Conservation (phyloP, 2,329 filamentous ascomycete species). For the Dactylellina drechsleri region DNA sequence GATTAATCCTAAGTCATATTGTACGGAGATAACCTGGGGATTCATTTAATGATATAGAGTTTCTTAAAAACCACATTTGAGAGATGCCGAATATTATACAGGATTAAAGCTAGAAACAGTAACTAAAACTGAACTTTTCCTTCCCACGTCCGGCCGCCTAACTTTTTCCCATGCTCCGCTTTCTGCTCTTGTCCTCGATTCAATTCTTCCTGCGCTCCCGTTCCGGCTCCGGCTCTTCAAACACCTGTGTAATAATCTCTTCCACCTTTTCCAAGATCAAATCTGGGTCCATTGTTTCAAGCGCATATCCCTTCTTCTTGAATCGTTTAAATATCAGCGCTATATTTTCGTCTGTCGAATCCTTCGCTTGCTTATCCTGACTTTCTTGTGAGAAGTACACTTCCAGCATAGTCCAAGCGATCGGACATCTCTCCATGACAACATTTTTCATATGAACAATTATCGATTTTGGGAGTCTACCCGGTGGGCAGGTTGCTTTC, state of each 20-base stretch:
- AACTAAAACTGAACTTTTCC: neutral
- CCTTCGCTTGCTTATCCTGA: neutral
- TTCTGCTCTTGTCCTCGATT: neutral
- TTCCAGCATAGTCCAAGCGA: constrained; percentile 19
- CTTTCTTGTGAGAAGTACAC: neutral
- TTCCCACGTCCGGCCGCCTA: neutral
- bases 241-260: neutral
- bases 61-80: no score
- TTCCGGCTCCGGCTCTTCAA: neutral
- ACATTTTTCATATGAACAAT: neutral
- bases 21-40: no score
- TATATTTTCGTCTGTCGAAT: constrained; percentile 21
- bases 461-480: constrained; percentile 1
- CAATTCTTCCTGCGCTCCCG: neutral
- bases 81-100: no score
- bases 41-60: no score
- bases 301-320: neutral
- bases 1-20: no score
- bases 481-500: neutral
- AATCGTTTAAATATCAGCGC: constrained; percentile 14
- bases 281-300: no score
- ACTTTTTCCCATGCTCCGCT: neutral
- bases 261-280: neutral
- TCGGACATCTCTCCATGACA: neutral
- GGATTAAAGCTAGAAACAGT: no score